These are phyloP conservation scores for Chlamydomonas sp. DNA, from an alignment of 139 green algal genomes.

Conservation along the genomic window DNA sequence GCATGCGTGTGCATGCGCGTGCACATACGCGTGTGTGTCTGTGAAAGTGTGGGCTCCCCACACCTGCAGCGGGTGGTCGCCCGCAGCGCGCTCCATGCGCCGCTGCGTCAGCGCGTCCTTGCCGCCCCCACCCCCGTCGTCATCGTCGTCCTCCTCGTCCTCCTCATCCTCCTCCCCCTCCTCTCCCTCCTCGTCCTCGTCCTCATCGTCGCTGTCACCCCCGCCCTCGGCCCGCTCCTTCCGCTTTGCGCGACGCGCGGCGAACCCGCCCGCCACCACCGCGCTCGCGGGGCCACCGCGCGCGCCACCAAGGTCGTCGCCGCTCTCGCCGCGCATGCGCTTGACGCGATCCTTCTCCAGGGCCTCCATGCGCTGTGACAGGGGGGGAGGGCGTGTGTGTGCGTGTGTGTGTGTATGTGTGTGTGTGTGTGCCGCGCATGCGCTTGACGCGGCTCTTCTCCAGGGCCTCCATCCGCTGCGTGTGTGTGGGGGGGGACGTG, in stretches of 20 bases:
- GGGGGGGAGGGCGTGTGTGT: too few relatives aligned
- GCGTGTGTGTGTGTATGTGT: too few relatives aligned
- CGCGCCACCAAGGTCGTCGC: conserved; percentile 6
- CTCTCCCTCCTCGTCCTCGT: conserved; percentile 36
- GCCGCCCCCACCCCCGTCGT: conserved; percentile 30
- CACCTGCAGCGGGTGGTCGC: conserved; percentile 69
- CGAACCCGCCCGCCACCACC: conserved; percentile 30
- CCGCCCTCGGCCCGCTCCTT: conserved; percentile 2
- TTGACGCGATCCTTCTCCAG: conserved; percentile 65
- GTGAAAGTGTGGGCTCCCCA: too few relatives aligned
- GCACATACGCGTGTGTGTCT: too few relatives aligned
- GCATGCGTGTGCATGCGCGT: too few relatives aligned
- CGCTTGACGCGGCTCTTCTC: too few relatives aligned
- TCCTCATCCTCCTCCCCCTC: conserved; percentile 29
- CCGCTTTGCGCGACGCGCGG: conserved; percentile 10
- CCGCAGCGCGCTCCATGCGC: conserved; percentile 48
- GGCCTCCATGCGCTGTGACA: conserved; percentile 44
- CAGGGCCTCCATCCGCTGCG: too few relatives aligned
- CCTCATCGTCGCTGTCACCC: conserved; percentile 24
- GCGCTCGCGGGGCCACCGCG: conserved; percentile 14
- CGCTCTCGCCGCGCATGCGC: conserved; percentile 43
- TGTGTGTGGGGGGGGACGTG: too few relatives aligned
- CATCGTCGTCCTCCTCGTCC: conserved; percentile 28
- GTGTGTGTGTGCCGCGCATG: too few relatives aligned
- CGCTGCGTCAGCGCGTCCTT: conserved; percentile 39